Conservation (phyloP, 768 basidiomycete genomes). For the Mrakia frigida region DNA sequence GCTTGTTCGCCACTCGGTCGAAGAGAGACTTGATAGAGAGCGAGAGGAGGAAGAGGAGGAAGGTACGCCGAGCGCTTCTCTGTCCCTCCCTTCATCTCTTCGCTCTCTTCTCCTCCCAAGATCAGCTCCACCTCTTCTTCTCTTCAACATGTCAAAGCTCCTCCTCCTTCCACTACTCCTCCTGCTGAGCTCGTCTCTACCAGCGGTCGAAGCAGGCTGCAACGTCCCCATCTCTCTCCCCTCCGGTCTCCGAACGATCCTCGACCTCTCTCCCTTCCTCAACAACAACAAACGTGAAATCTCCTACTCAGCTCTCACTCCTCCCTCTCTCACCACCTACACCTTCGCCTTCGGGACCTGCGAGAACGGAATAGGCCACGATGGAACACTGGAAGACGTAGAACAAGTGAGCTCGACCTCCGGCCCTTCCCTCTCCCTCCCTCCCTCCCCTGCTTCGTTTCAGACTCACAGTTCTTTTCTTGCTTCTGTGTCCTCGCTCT, state of each 20-base stretch:
- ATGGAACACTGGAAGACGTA: not conserved
- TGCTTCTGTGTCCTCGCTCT: not conserved
- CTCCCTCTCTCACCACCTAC: not conserved
- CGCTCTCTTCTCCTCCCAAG: not conserved
- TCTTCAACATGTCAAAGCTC: no score
- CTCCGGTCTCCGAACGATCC: not conserved
- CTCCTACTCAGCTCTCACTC: not conserved
- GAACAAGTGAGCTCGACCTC: constrained; percentile 4
- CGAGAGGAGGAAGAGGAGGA: not conserved
- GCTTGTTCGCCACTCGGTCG: not conserved
- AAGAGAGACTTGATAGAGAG: not conserved
- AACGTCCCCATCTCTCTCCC: not conserved
- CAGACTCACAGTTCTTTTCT: not conserved
- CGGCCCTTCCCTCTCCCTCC: no score
- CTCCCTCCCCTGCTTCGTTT: not conserved
- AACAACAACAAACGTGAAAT: not conserved
- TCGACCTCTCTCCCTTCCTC: constrained; percentile 6
- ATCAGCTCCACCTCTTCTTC: not conserved
- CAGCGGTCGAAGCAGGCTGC: not conserved
- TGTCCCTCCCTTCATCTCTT: not conserved
- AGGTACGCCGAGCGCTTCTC: not conserved
- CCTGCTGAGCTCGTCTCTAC: no score
- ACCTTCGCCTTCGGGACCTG: not conserved
- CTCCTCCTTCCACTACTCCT: not conserved
- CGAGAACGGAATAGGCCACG: not conserved